These are phyloP conservation scores for Gliomastix tumulicola DNA, from an alignment of 2,329 filamentous ascomycete genomes.

Conservation along the genomic window DNA sequence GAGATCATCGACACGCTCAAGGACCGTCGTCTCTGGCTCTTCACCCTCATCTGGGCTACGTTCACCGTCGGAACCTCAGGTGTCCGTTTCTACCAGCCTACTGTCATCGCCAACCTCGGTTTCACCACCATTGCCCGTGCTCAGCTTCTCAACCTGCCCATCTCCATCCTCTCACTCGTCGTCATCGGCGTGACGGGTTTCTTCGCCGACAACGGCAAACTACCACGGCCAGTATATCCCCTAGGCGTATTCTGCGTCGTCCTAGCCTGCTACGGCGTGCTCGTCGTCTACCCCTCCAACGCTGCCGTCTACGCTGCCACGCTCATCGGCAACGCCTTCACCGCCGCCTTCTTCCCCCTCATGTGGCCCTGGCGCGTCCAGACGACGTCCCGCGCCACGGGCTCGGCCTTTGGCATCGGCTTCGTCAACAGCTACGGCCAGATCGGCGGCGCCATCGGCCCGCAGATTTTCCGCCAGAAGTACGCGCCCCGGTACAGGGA, in stretches of 20 bases:
- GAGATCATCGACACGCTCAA: conserved; percentile 30
- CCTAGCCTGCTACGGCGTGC: conserved; percentile 34
- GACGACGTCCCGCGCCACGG: conserved; percentile 35
- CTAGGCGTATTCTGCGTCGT: conserved; percentile 33
- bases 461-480: conserved; percentile 35
- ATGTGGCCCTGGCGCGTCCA: conserved; percentile 46
- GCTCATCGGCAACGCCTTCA: conserved; percentile 32
- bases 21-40: conserved; percentile 35
- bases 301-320: conserved; percentile 40
- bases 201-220: conserved; percentile 30
- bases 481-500: conserved; percentile 37
- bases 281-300: conserved; percentile 35
- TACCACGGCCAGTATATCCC: conserved; percentile 35
- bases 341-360: conserved; percentile 35
- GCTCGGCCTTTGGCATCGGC: conserved; percentile 40
- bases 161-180: conserved; percentile 29
- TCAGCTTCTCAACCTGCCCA: conserved; percentile 42
- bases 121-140: conserved; percentile 36
- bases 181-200: conserved; percentile 33
- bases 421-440: conserved; percentile 44
- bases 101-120: conserved; percentile 27
- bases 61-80: conserved; percentile 34
- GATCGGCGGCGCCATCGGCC: conserved; percentile 38
- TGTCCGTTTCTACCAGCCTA: conserved; percentile 32
- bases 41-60: conserved; percentile 33